Percentiles rank a stretch among this genome's conserved stretches.
These are phyloP conservation scores for Calonectria honghensis DNA, from an alignment of 2,329 filamentous ascomycete genomes.

Conservation along the genomic window DNA sequence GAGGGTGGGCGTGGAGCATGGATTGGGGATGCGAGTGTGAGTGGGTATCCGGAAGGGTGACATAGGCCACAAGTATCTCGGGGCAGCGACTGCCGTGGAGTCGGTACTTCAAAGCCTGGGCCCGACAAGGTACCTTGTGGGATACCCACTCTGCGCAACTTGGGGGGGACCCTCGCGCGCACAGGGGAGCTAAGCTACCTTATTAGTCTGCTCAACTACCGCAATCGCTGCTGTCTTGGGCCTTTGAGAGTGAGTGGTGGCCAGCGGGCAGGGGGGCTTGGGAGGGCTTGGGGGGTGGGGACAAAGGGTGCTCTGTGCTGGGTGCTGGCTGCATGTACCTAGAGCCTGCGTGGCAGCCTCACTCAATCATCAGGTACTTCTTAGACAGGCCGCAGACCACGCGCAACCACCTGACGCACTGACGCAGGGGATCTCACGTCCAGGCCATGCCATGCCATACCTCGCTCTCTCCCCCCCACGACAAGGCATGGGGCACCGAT, in stretches of 20 bases:
- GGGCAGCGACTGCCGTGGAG: slow-evolving; percentile 21
- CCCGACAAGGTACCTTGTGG: slow-evolving; percentile 21
- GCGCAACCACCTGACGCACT: slow-evolving; percentile 38
- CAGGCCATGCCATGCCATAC: slow-evolving; percentile 8
- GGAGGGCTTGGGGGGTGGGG: slow-evolving; percentile 5
- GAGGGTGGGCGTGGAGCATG: slow-evolving; percentile 30
- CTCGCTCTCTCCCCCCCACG: background rate
- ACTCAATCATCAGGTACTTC: slow-evolving; percentile 24
- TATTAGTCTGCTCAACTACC: slow-evolving; percentile 28
- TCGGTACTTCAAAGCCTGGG: slow-evolving; percentile 26
- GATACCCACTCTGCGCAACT: slow-evolving; percentile 20
- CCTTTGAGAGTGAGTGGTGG: slow-evolving; percentile 10
- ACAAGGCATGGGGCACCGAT: slow-evolving; percentile 29
- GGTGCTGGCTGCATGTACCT: slow-evolving; percentile 28
- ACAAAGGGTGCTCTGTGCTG: background rate
- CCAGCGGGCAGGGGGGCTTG: slow-evolving; percentile 11
- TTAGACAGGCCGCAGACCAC: slow-evolving; percentile 25
- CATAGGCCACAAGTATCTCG: slow-evolving; percentile 7
- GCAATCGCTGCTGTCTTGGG: slow-evolving; percentile 27
- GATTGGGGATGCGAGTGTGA: slow-evolving; percentile 24
- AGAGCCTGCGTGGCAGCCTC: slow-evolving; percentile 13
- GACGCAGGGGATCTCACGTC: slow-evolving; percentile 38
- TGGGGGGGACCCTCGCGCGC: slow-evolving; percentile 9
- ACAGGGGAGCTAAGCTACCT: slow-evolving; percentile 22
- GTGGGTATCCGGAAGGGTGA: slow-evolving; percentile 25